A percentile compares a stretch with the other conserved stretches of the same genome.
These are phyloP conservation scores for Vaccinium vitisidaea DNA, from an alignment of 148 eudicot species.

Conservation along the genomic window DNA sequence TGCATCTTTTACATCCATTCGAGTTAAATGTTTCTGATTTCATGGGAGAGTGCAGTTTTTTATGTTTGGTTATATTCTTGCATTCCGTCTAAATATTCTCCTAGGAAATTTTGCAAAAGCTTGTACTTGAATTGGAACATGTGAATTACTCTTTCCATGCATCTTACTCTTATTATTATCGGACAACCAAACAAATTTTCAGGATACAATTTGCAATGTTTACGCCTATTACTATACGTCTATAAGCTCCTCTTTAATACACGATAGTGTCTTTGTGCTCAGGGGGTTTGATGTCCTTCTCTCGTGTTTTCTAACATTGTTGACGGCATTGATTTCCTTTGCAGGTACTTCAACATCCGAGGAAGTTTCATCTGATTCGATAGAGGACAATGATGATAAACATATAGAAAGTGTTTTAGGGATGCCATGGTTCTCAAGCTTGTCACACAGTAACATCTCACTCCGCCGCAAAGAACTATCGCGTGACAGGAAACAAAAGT, in stretches of 20 bases:
- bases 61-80: background rate
- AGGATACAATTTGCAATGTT: background rate
- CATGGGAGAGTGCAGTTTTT: background rate
- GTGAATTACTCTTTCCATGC: background rate
- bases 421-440: conserved; percentile 37
- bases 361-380: conserved; percentile 20
- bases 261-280: background rate
- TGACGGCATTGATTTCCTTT: conserved; percentile 10
- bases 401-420: conserved; percentile 22
- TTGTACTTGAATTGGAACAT: background rate
- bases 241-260: background rate
- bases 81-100: background rate
- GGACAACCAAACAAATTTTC: background rate
- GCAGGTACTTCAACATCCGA: conserved; percentile 25
- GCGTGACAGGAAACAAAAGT: conserved; percentile 67
- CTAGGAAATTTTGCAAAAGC: background rate
- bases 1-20: background rate
- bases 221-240: no score
- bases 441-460: conserved; percentile 28
- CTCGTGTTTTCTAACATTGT: conserved; percentile 6
- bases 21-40: background rate
- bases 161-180: background rate
- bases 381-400: conserved; percentile 19
- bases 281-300: background rate
- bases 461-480: conserved; percentile 50